Conservation (phyloP, 2,329 filamentous ascomycete species). For the Arthroderma sp. region DNA sequence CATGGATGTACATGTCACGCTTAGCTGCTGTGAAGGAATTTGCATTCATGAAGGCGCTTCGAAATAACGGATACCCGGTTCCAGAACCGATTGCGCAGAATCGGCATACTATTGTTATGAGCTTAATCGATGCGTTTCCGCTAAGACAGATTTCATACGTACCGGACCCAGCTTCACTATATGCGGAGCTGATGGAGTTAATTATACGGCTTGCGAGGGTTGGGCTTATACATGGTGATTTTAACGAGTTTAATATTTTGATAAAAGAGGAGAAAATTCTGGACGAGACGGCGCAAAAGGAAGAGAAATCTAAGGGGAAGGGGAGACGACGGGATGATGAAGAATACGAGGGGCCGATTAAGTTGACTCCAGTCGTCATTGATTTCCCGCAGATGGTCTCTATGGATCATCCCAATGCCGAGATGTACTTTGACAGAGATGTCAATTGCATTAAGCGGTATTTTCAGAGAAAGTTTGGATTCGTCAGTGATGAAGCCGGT, state of each 20-base stretch:
- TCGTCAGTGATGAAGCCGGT: constrained; percentile 65
- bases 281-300: constrained; percentile 21
- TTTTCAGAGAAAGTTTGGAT: constrained; percentile 79
- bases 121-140: constrained; percentile 80
- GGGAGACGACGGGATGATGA: constrained; percentile 7
- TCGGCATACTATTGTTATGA: constrained; percentile 93
- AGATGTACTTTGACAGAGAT: constrained; percentile 95
- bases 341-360: constrained; percentile 27
- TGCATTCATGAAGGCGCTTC: constrained; percentile 81
- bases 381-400: constrained; percentile 99
- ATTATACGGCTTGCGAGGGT: constrained; percentile 72
- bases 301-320: constrained; percentile 22
- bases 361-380: constrained; percentile 69
- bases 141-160: constrained; percentile 77
- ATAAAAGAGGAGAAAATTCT: constrained; percentile 56
- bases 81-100: constrained; percentile 80
- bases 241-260: constrained; percentile 98
- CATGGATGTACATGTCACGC: constrained; percentile 96
- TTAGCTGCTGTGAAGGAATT: constrained; percentile 89
- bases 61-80: constrained; percentile 75
- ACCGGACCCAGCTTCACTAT: constrained; percentile 70
- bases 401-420: constrained; percentile 81
- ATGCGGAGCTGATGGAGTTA: constrained; percentile 78
- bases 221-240: constrained; percentile 92
- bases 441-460: constrained; percentile 92